Base-by-base conservation (phyloP, 306 rosid species). In the Begonia peltatifolia region DNA sequence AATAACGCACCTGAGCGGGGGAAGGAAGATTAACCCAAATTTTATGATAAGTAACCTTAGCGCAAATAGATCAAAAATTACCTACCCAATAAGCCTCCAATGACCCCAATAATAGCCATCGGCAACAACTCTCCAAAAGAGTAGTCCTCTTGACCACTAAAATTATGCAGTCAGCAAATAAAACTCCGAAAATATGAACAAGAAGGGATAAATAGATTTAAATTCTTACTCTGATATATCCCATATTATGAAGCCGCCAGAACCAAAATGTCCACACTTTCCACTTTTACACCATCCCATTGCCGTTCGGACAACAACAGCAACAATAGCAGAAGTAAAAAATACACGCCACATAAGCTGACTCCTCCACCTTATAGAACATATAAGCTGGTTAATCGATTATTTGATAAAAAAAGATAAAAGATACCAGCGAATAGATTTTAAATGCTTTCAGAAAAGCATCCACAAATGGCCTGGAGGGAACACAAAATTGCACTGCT, bases 341-440 rank as follows among this genome's bases (percentile, higher is more conserved):
- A 90, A 85, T 62, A 90, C 97, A 61, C 92, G 95, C 99, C 99
- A 90, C 95, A 90, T 83, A 64, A 86, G 86, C 71, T 86, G 95
- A 69, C 71, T 69, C 74, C 82, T 81, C 79, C 79, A 64, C 74
- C 82, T 75, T 70, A 62, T 62, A 61, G 14, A 44, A 44, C 14
- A 44, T n/a, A 5, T 44, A 30, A 20, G 8, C 38, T 30, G 3
- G 38, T 30, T 30, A 30, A 46, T 46, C n/a, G 14, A 14, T 14
- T 2, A 12, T 14, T 46, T 46, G 49, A 46, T 46, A 46, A 46
- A 14, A 17, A 50, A 50, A 50, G 22, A 17, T 12, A 30, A 30
- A 30, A 30, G 38, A 30, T 30, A 5, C 38, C 38, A 30, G 38
- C 1, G 1, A 2, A 30, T 30, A 30, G 3, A 9, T 30, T 30